Evolutionary conservation across 2,329 filamentous ascomycete species (phyloP).

Genomic region (Pseudogymnoascus sp.): DNA sequence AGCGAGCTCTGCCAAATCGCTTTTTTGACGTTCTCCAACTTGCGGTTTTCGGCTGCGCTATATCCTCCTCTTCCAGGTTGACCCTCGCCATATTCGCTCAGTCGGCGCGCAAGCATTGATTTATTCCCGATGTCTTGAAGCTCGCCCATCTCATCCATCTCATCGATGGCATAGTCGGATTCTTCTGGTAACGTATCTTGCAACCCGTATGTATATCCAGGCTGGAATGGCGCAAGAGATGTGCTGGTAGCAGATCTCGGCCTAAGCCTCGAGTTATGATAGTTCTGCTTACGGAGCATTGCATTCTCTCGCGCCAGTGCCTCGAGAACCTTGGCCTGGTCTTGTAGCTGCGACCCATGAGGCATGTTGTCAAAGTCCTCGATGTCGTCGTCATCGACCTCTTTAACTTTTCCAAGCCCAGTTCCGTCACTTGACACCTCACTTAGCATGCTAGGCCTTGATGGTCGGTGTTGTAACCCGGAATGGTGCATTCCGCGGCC

Average conservation of each 20-base stretch:
- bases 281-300: slow-evolving; percentile 52
- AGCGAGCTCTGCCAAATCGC: slow-evolving; percentile 65
- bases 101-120: slow-evolving; percentile 27
- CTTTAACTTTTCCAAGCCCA: slow-evolving; percentile 61
- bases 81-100: slow-evolving; percentile 28
- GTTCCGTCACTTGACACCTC: slow-evolving; percentile 60
- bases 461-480: slow-evolving; percentile 72
- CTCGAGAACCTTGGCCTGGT: slow-evolving; percentile 57
- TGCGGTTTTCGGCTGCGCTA: slow-evolving; percentile 45
- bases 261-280: slow-evolving; percentile 47
- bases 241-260: slow-evolving; percentile 52
- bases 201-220: slow-evolving; percentile 52
- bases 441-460: slow-evolving; percentile 68
- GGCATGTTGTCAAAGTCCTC: slow-evolving; percentile 46
- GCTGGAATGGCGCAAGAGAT: slow-evolving; percentile 35
- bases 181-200: slow-evolving; percentile 56
- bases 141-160: slow-evolving; percentile 58
- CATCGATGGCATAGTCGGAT: slow-evolving; percentile 66
- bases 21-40: slow-evolving; percentile 58
- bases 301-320: slow-evolving; percentile 56
- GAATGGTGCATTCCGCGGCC: slow-evolving; percentile 48
- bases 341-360: slow-evolving; percentile 47
- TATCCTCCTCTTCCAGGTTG: slow-evolving; percentile 10
- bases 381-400: slow-evolving; percentile 58
- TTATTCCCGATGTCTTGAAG: slow-evolving; percentile 27